Evolutionary conservation across 2,329 filamentous ascomycete genomes (phyloP).

Genomic region (Zalaria sp.): DNA sequence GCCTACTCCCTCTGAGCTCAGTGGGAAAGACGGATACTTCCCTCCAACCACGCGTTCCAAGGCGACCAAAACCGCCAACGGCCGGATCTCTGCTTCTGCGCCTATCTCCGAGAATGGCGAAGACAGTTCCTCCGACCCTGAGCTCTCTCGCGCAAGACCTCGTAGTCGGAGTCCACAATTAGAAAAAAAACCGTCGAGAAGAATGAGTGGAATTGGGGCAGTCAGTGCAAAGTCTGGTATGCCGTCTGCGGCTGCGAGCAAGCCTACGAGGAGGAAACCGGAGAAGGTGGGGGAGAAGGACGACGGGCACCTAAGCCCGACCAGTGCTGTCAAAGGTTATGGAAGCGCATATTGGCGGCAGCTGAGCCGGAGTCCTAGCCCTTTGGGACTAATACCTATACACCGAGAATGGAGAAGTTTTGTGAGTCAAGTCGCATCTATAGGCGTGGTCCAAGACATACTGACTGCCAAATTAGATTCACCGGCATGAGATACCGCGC

Average conservation of each 20-base stretch:
- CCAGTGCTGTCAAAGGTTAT: conserved; percentile 50
- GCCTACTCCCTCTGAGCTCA: conserved; percentile 52
- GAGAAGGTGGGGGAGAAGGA: conserved; percentile 26
- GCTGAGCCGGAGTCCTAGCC: conserved; percentile 81
- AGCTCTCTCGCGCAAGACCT: conserved; percentile 45
- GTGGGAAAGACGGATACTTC: conserved; percentile 46
- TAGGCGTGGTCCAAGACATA: background rate
- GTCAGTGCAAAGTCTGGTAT: conserved; percentile 21
- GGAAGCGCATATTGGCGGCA: conserved; percentile 70
- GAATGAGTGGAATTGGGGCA: conserved; percentile 39
- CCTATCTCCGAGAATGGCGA: conserved; percentile 45
- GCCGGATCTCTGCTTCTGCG: conserved; percentile 42
- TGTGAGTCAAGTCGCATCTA: conserved; percentile 31
- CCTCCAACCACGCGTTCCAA: conserved; percentile 68
- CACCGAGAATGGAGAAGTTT: conserved; percentile 84
- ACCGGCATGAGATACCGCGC: conserved; percentile 92
- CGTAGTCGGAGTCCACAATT: conserved; percentile 56
- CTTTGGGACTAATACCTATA: conserved; percentile 86
- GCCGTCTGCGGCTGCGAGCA: conserved; percentile 2
- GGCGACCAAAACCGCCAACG: conserved; percentile 48
- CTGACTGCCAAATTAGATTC: conserved; percentile 29
- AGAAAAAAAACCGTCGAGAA: conserved; percentile 9
- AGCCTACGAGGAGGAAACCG: conserved; percentile 17
- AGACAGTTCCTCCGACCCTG: conserved; percentile 36
- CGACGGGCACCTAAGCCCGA: conserved; percentile 60